Conservation (phyloP, 148 eudicot species). For the Polygonum maritimum region DNA sequence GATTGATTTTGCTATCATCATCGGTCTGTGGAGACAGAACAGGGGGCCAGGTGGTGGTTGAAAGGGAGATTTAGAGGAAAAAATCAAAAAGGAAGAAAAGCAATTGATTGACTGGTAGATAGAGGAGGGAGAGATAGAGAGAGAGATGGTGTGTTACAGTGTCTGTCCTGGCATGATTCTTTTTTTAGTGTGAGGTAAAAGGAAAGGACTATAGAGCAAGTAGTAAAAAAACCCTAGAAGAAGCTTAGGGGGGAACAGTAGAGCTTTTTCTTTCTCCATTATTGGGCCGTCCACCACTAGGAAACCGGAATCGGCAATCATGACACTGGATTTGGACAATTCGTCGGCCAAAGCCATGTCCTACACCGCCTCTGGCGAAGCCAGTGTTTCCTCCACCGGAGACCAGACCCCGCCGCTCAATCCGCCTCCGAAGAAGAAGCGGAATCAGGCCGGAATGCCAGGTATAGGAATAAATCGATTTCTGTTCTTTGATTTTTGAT, state of each 20-base stretch:
- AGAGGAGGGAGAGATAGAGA: constrained; percentile 28
- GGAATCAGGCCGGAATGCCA: constrained; percentile 94
- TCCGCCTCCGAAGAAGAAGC: constrained; percentile 44
- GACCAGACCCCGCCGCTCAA: constrained; percentile 33
- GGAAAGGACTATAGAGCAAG: not conserved
- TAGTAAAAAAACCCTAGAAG: constrained; percentile 13
- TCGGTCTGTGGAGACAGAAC: constrained; percentile 6
- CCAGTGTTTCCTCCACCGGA: constrained; percentile 54
- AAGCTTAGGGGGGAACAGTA: not conserved
- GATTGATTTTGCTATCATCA: not conserved
- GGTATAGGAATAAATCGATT: constrained; percentile 27
- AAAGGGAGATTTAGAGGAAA: constrained; percentile 1
- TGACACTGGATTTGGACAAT: constrained; percentile 50
- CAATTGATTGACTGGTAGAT: constrained; percentile 57
- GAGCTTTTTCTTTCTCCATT: not conserved
- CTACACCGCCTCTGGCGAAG: constrained; percentile 48
- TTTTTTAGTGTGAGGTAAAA: not conserved
- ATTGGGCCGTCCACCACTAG: constrained; percentile 1
- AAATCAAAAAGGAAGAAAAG: constrained; percentile 7
- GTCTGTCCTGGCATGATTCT: constrained; percentile 7
- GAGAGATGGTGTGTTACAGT: constrained; percentile 20
- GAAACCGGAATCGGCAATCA: constrained; percentile 5
- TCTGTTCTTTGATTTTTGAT: not conserved
- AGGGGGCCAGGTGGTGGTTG: constrained; percentile 13
- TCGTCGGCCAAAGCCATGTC: constrained; percentile 44